Percentiles rank a stretch among this genome's conserved stretches.
These are phyloP conservation scores for Sungouiella thailandica DNA, from an alignment of 805 yeast species.

Conservation along the genomic window DNA sequence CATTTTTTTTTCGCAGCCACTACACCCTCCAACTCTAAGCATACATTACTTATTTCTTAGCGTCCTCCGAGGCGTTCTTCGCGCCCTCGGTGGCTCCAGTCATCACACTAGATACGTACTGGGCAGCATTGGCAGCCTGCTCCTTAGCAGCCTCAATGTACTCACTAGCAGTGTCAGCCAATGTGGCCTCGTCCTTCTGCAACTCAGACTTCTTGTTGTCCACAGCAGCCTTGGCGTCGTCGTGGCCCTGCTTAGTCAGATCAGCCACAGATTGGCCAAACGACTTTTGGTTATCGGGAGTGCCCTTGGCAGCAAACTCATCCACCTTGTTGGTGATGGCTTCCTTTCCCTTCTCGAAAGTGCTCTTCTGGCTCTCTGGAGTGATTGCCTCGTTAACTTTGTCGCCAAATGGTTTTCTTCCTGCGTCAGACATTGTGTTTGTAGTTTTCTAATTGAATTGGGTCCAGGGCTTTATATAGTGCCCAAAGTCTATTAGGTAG, in stretches of 20 bases:
- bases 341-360: constrained; percentile 67
- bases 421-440: constrained; percentile 39
- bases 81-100: constrained; percentile 59
- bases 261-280: constrained; percentile 66
- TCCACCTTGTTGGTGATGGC: constrained; percentile 62
- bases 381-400: constrained; percentile 62
- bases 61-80: constrained; percentile 24
- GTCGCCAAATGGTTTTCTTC: constrained; percentile 73
- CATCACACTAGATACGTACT: constrained; percentile 47
- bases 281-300: constrained; percentile 68
- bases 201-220: constrained; percentile 43
- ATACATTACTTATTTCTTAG: constrained; percentile 20
- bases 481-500: constrained; percentile 1
- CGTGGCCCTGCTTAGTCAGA: constrained; percentile 49
- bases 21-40: no score
- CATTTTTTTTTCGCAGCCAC: no score
- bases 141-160: constrained; percentile 56
- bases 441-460: neutral
- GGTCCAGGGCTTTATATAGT: neutral
- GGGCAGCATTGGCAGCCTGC: constrained; percentile 50
- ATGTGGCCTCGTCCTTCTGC: constrained; percentile 18
- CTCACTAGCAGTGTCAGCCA: constrained; percentile 38
- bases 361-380: constrained; percentile 67
- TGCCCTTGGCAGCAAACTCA: constrained; percentile 50
- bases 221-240: constrained; percentile 39